These are phyloP conservation scores for Pecoramyces ruminantium DNA, from an alignment of 192 early-diverging fungal genomes.

Conservation along the genomic window DNA sequence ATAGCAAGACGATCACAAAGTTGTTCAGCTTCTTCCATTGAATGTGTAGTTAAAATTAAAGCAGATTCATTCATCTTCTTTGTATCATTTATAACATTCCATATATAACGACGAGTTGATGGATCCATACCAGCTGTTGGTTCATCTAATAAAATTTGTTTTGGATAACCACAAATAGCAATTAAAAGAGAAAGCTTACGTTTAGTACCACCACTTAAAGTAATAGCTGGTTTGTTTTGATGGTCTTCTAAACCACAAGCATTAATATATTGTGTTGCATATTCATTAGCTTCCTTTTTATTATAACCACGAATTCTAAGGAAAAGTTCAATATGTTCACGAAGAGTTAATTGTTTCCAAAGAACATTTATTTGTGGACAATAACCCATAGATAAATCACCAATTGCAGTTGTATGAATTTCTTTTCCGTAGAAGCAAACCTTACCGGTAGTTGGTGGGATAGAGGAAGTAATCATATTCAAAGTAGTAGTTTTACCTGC, in stretches of 20 bases:
- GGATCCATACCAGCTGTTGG: slow-evolving; percentile 23
- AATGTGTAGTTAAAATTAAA: neutral
- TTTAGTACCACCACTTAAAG: slow-evolving; percentile 8
- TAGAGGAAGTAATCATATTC: neutral
- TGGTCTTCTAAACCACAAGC: slow-evolving; percentile 11
- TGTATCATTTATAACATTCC: slow-evolving; percentile 17
- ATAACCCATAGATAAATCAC: slow-evolving; percentile 8
- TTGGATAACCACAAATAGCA: slow-evolving; percentile 6
- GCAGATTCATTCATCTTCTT: neutral
- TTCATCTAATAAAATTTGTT: slow-evolving; percentile 12
- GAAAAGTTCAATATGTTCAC: slow-evolving; percentile 20
- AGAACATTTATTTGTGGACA: slow-evolving; percentile 21
- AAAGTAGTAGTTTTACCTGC: slow-evolving; percentile 6
- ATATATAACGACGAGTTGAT: slow-evolving; percentile 25
- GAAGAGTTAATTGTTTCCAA: slow-evolving; percentile 12
- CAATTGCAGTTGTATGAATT: neutral
- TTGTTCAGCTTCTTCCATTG: neutral
- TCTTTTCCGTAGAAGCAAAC: neutral
- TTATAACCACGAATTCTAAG: slow-evolving; percentile 16
- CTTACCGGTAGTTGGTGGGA: neutral
- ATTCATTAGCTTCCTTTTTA: slow-evolving; percentile 3
- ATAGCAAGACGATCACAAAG: neutral
- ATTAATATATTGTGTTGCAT: slow-evolving; percentile 3
- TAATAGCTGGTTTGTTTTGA: slow-evolving; percentile 10
- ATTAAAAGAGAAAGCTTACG: slow-evolving; percentile 5